Evolutionary conservation across 2,329 filamentous ascomycete species (phyloP).

Genomic region (Trichocomaceae sp.): DNA sequence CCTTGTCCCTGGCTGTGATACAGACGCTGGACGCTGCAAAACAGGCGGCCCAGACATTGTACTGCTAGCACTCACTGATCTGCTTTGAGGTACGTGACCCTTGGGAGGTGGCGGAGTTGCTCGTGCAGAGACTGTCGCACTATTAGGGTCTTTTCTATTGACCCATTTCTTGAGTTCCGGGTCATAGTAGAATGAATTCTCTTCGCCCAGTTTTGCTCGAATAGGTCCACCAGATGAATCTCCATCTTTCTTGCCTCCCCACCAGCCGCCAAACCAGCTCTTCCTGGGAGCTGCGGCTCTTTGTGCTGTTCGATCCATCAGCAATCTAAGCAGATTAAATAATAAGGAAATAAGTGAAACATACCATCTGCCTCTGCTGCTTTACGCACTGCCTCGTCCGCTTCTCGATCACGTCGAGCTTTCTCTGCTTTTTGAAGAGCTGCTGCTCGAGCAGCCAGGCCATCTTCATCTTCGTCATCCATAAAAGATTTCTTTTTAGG

Average conservation of each 20-base stretch:
- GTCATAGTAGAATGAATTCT: slow-evolving; percentile 89
- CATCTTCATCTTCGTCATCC: slow-evolving; percentile 70
- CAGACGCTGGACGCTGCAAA: slow-evolving; percentile 12
- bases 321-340: slow-evolving; percentile 22
- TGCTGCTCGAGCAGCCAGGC: slow-evolving; percentile 51
- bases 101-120: slow-evolving; percentile 76
- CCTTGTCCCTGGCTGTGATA: slow-evolving; percentile 11
- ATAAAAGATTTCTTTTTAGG: slow-evolving; percentile 72
- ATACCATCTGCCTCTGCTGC: slow-evolving; percentile 65
- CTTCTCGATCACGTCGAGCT: slow-evolving; percentile 66
- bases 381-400: slow-evolving; percentile 77
- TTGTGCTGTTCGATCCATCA: slow-evolving; percentile 39
- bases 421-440: slow-evolving; percentile 54
- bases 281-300: slow-evolving; percentile 35
- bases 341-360: slow-evolving; percentile 15
- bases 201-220: slow-evolving; percentile 86
- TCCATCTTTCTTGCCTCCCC: slow-evolving; percentile 61
- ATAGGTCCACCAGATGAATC: slow-evolving; percentile 58
- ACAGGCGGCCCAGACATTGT: slow-evolving; percentile 41
- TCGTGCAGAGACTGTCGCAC: slow-evolving; percentile 51
- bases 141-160: slow-evolving; percentile 78
- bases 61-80: slow-evolving; percentile 49
- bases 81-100: slow-evolving; percentile 44
- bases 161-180: slow-evolving; percentile 96
- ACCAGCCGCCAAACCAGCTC: slow-evolving; percentile 82